Evolutionary conservation across 1,139 yeast species (phyloP), one percentile per base, ranked within the genome.

Genomic region (Kluyveromyces marxianus): DNA sequence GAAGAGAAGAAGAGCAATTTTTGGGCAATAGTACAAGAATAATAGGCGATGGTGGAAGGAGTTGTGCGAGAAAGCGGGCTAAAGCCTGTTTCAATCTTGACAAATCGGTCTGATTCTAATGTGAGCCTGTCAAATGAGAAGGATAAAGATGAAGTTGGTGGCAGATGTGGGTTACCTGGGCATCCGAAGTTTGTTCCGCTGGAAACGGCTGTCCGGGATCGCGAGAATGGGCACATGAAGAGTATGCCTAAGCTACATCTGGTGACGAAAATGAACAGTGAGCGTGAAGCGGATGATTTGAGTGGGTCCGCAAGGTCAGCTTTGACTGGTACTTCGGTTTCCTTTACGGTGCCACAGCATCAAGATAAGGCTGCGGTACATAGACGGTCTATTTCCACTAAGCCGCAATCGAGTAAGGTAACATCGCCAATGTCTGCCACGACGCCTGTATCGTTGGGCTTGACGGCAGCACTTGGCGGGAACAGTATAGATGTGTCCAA

Each of bases 341-440:
- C 65, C 8, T 61, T 61, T 42, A 55, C 58, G 5, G 57, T 56
- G 7, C 52, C 59, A 7, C 54, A 58, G 26, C 33, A 43, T 21
- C 45, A 50, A 21, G 60, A 56, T 31, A 56, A 57, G 48, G 39
- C 26, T 25, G 50, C 50, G 8, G 55, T 62, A 2, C 65, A 62
- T 44, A 59, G 81, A 46, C 77, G 77, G 21, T 75, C 79, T 2
- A 74, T 75, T 44, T 70, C 76, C 8, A 53, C 59, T 4, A 54
- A 56, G 36, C 63, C 67, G 21, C 51, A 55, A 31, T 50, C 58
- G 27, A 50, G 44, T 30, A 39, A 48, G 30, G 42, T 47, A 50
- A 25, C 50, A 59, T 4, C 30, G 6, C 39, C 39, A 51, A 30
- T 39, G 21, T 14, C 21, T 1, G 21, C 21, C 21, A 14, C 21